Base-by-base conservation (phyloP, 805 yeast species). In the Candida ipomoeae region DNA sequence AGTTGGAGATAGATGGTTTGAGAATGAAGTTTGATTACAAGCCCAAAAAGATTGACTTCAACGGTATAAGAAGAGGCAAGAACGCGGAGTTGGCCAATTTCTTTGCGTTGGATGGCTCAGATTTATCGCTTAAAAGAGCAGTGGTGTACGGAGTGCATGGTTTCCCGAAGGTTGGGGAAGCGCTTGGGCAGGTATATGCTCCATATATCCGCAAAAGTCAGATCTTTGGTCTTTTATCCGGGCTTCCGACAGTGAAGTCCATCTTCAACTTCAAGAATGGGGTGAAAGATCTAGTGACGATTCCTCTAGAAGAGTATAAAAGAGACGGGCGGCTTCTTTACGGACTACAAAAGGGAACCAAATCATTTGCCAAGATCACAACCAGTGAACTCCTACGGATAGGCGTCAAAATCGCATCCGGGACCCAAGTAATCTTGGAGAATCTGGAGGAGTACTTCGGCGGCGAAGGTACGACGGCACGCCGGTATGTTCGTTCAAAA, bases 141-240 rank as follows among this genome's bases (percentile, higher is more conserved):
- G 77, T 78, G 1, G 61, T 91, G 3, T 83, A 86, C 67, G 99
- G 98, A 0, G 67, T 89, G 0, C 73, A 82, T 15, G 97, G 98
- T 0, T 80, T 86, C 58, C 78, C 84, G 0, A 77, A 79, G 33
- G 62, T 94, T 13, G 78, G 81, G 6, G 60, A 62, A 13, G 63
- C 76, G 14, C 71, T 94, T 37, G 82, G 82, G 50, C 80, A 77
- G n/a, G 71, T 80, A 6, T 94, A 97, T 96, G 80, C 84, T 62
- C 97, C 97, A 0, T 95, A 90, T 64, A 87, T 92, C 51, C 82
- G 83, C 40, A 75, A 80, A n/a, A 84, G 84, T 32, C 98, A 92
- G 67, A 66, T 94, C 11, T 80, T 83, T 6, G 92, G 90, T 2
- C 84, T 94, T 6, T 67, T 94, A 14, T 81, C 90, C 0, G 99